Percentiles rank a stretch among this genome's conserved stretches.
These are phyloP conservation scores for Syzygium malaccense DNA, from an alignment of 441 rosid species.

Conservation along the genomic window DNA sequence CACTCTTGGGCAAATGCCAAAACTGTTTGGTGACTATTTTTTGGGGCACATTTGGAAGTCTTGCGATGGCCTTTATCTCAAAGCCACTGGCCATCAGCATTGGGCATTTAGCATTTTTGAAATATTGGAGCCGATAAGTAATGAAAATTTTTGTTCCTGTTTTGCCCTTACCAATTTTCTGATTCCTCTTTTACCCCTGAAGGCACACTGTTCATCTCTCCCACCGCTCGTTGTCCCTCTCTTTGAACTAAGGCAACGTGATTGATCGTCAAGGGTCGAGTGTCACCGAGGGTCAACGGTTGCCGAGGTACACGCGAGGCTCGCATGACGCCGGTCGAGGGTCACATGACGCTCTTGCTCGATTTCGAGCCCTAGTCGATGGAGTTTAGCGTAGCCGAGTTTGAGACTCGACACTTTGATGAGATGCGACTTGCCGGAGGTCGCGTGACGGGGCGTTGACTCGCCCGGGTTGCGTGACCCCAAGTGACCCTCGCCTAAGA, in stretches of 20 bases:
- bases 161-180: not conserved
- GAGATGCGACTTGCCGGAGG: not conserved
- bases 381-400: not conserved
- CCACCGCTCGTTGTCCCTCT: not conserved
- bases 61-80: not conserved
- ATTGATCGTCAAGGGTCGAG: not conserved
- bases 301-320: not conserved
- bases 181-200: not conserved
- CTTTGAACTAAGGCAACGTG: not conserved
- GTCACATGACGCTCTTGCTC: not conserved
- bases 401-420: not conserved
- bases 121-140: not conserved
- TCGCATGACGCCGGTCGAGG: fast-evolving
- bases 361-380: not conserved
- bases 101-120: not conserved
- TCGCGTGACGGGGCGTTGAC: fast-evolving
- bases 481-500: not conserved
- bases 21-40: not conserved
- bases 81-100: not conserved
- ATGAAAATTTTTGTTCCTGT: not conserved
- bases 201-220: not conserved
- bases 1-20: not conserved
- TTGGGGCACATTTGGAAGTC: not conserved
- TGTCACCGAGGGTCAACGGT: not conserved
- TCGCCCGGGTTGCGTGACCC: fast-evolving